Base-by-base conservation (phyloP, 148 eudicot species). In the Suaeda aralocaspica region DNA sequence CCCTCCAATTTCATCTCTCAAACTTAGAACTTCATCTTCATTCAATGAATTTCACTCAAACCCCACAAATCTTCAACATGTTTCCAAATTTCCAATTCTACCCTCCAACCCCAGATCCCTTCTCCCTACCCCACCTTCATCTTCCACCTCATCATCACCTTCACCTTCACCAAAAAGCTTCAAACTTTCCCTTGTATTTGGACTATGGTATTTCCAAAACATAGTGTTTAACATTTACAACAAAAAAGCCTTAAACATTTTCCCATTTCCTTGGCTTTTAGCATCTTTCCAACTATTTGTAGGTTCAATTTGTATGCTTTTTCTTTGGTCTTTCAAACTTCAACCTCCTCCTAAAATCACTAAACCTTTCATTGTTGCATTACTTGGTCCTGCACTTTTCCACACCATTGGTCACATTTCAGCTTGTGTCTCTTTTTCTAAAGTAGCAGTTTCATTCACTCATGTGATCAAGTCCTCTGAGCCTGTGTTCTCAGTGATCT, bases 361-460 rank as follows among this genome's bases (percentile, higher is more conserved):
- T 13, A 92, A 88, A 41, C 80, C 91, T 0, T 92, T 90, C 72
- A 77, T 92, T 4, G 8, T 84, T 39, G 87, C 94, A 5, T 82
- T 90, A 51, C 88, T 92, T 57, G 91, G 88, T 21, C 98, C 94
- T 59, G 94, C 98, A 2, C 79, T 92, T 6, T 92, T 90, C 69
- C 96, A 93, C 86, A 90, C 98, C 0, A 79, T 93, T 41, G 95
- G 95, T 21, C 98, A 90, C 78, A 90, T 90, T 44, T 88, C 96
- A 6, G 94, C 94, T 5, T 88, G 95, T 61, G 98, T 90, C 34
- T 90, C 96, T 11, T 90, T 93, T 72, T 93, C 98, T 0, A 93
- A 93, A 55, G 98, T 93, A 0, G 98, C 98, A 6, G 98, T 90
- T 29, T 90, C 96, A 3, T 93, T 90, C 74, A 90, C 96, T 9